phyloP scores from a whole-genome alignment of 2,329 filamentous ascomycete genomes.

The Didymella arachidicola region DNA sequence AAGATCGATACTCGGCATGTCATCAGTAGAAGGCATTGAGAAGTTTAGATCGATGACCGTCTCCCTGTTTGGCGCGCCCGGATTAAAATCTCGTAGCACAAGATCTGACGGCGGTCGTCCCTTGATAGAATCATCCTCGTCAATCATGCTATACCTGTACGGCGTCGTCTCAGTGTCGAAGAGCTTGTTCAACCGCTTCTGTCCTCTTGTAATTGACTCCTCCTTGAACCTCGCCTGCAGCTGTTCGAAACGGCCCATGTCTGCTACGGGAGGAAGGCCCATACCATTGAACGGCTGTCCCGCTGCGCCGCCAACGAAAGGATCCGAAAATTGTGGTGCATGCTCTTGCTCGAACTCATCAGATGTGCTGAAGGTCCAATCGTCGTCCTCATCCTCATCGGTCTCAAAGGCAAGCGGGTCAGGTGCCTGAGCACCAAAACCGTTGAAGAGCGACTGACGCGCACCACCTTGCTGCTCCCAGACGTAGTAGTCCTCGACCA shows the following conservation, averaged over 20 bases:
- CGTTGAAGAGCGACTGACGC: conserved; percentile 69
- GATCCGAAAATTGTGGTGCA: conserved; percentile 54
- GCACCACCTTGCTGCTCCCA: conserved; percentile 80
- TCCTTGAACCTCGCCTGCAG: conserved; percentile 63
- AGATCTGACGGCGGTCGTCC: conserved; percentile 63
- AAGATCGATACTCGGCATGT: conserved; percentile 53
- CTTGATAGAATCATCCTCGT: conserved; percentile 50
- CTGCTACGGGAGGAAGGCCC: conserved; percentile 46
- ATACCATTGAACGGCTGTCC: conserved; percentile 43
- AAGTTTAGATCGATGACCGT: conserved; percentile 67
- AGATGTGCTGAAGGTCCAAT: conserved; percentile 72
- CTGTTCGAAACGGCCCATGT: conserved; percentile 46
- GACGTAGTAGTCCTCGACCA: conserved; percentile 75
- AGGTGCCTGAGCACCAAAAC: conserved; percentile 65
- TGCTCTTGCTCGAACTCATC: conserved; percentile 63
- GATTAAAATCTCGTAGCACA: conserved; percentile 58
- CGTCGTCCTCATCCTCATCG: conserved; percentile 58
- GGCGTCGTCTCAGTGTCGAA: conserved; percentile 64
- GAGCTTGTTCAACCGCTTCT: conserved; percentile 63
- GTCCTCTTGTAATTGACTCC: conserved; percentile 64
- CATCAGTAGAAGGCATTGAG: conserved; percentile 51
- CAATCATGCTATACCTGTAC: conserved; percentile 66
- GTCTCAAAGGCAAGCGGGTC: conserved; percentile 55
- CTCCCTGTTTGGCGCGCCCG: conserved; percentile 56
- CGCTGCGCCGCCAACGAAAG: conserved; percentile 49